Percentiles rank a stretch among this genome's conserved stretches.
These are phyloP conservation scores for Kockiozyma suomiensis DNA, from an alignment of 805 yeast genomes.

Conservation along the genomic window DNA sequence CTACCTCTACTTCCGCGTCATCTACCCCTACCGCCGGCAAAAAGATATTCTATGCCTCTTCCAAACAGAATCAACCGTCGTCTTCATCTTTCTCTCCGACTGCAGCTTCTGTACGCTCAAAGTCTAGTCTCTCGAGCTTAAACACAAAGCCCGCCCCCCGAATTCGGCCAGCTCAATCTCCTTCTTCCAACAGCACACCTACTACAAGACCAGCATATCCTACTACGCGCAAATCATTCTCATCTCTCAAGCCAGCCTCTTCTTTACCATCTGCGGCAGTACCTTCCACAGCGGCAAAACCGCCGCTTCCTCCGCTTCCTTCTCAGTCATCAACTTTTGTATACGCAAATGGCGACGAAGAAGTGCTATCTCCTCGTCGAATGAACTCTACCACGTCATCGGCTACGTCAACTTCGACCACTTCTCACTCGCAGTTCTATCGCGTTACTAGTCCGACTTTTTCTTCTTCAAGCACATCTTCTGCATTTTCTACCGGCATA, in stretches of 20 bases:
- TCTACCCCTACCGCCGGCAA: background rate
- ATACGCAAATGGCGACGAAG: slow-evolving; percentile 34
- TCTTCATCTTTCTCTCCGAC: background rate
- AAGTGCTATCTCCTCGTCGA: slow-evolving; percentile 23
- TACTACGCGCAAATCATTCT: background rate
- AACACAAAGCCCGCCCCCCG: slow-evolving; percentile 2
- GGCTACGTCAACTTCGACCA: background rate
- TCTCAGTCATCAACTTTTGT: slow-evolving; percentile 21
- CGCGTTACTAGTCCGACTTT: slow-evolving; percentile 4
- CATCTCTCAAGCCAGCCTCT: too few species aligned
- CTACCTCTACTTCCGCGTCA: background rate
- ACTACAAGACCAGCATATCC: background rate
- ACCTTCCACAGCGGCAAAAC: background rate
- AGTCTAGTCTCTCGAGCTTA: background rate
- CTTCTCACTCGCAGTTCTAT: background rate
- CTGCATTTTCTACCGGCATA: background rate
- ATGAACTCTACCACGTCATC: background rate
- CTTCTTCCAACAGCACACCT: background rate
- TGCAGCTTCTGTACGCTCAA: background rate
- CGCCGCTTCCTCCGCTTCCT: background rate
- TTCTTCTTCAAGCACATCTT: slow-evolving; percentile 9
- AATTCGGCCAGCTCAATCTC: slow-evolving; percentile 1
- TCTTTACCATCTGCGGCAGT: background rate
- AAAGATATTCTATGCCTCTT: slow-evolving; percentile 3
- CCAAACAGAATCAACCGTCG: background rate